Base-by-base conservation (phyloP, 805 yeast species). In the Wickerhamomyces bisporus region DNA sequence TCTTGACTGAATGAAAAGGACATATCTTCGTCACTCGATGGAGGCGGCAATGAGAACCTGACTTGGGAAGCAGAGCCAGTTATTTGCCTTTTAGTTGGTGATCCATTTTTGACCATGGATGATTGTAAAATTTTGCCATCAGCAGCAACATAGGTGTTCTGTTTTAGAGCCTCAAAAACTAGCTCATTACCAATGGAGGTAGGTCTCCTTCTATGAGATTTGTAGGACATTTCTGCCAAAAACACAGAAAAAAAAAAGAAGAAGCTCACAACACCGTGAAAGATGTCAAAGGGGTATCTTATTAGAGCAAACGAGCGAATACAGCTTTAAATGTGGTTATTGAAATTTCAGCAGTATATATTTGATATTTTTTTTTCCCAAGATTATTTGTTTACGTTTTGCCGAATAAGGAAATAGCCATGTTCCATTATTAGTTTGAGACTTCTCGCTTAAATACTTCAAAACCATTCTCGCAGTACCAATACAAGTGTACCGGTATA, bases 51-150 rank as follows among this genome's bases (percentile, higher is more conserved):
- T 3, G 53, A 50, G 23, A 55, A 55, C 32, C 60, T 37, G n/a
- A 55, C 60, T 21, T 52, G 58, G 1, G 58, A 53, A 2, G 43
- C 38, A 7, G 60, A 49, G 1, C 57, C 56, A 1, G 52, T 44
- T 11, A 52, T 34, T 25, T 51, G 50, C 27, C 53, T 43, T 36
- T 52, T 53, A 14, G 48, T 34, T 6, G 60, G 60, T 0, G 60
- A 55, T 11, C 57, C 58, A 11, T 38, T 34, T 26, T 52, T 55
- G 3, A 52, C 53, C 55, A 55, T 38, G 3, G 58, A 47, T 1
- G 58, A 53, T 32, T 49, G 60, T 9, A 55, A 40, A 3, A 53
- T 42, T 27, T 49, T 43, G 8, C 60, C 60, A 34, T 48, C 57
- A 2, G 57, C 39, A 0, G 60, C 42, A 3, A 45, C 39, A 38